Conservation (phyloP, 305 asterid species). For the Coffea humblotiana region DNA sequence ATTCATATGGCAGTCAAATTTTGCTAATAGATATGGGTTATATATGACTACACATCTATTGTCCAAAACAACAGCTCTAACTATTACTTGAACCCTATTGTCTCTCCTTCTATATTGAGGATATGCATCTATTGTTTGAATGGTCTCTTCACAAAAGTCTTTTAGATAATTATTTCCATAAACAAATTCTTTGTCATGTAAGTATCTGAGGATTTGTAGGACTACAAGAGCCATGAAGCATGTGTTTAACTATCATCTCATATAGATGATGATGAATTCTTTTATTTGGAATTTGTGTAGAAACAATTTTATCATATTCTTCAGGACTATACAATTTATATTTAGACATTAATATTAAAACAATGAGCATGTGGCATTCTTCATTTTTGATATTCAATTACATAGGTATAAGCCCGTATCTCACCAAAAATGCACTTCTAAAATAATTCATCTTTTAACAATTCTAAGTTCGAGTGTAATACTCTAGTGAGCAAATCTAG, state of each 20-base stretch:
- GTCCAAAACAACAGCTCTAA: background rate
- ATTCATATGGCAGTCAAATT: background rate
- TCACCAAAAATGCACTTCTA: no score
- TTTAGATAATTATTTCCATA: background rate
- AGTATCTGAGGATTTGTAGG: background rate
- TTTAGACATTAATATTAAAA: no score
- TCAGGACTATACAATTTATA: no score
- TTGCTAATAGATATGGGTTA: no score
- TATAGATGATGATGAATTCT: background rate
- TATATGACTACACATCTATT: background rate
- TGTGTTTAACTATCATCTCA: conserved; percentile 1
- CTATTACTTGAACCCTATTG: background rate
- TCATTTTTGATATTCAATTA: no score
- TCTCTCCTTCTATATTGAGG: background rate
- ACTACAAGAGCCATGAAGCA: conserved; percentile 11
- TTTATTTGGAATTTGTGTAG: conserved; percentile 5
- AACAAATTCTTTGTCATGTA: background rate
- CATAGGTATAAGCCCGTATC: no score
- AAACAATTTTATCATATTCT: background rate
- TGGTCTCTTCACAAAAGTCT: background rate
- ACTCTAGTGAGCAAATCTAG: no score
- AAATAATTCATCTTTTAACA: no score
- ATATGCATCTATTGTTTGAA: background rate
- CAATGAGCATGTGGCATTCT: no score
- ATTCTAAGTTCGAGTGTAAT: no score